phyloP scores from a whole-genome alignment of 352 stramenopile species.

The Peronospora belbahrii region DNA sequence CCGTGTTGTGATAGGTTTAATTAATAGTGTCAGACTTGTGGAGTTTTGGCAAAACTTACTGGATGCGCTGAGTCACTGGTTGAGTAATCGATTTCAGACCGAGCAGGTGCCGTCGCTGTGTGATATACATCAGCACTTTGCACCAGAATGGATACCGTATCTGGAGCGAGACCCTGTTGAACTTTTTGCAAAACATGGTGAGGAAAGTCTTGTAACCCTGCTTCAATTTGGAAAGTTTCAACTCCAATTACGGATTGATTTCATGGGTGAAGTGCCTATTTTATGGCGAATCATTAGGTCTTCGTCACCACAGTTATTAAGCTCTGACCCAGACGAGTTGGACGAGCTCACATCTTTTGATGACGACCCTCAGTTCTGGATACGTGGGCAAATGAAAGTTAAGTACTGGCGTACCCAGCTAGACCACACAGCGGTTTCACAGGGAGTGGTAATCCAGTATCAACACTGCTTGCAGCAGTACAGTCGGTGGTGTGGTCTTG shows the following conservation, averaged over 20 bases:
- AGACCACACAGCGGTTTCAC: constrained; percentile 6
- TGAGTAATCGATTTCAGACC: constrained; percentile 16
- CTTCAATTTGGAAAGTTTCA: constrained; percentile 32
- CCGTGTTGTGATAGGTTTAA: constrained; percentile 32
- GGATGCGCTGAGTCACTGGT: constrained; percentile 19
- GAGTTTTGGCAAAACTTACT: constrained; percentile 49
- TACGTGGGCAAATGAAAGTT: constrained; percentile 33
- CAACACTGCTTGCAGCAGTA: constrained; percentile 28
- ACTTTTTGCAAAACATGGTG: constrained; percentile 7
- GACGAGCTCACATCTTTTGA: constrained; percentile 5
- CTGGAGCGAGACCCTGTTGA: constrained; percentile 19
- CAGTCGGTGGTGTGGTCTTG: constrained; percentile 24
- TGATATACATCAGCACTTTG: constrained; percentile 41
- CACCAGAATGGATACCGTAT: constrained; percentile 31
- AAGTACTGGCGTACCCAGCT: constrained; percentile 23
- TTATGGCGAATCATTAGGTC: constrained; percentile 38
- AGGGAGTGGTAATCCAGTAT: constrained; percentile 29
- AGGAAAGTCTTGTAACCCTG: constrained; percentile 19
- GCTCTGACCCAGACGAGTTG: constrained; percentile 1
- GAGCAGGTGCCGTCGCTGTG: constrained; percentile 30
- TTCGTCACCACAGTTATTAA: constrained; percentile 13
- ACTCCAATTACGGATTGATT: constrained; percentile 40
- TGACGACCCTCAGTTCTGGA: constrained; percentile 25
- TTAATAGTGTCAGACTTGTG: constrained; percentile 33
- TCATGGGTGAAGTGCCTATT: constrained; percentile 28